A percentile compares a stretch with the other conserved stretches of the same genome.
These are phyloP conservation scores for Inosperma sp. DNA, from an alignment of 768 basidiomycete genomes.

Conservation along the genomic window DNA sequence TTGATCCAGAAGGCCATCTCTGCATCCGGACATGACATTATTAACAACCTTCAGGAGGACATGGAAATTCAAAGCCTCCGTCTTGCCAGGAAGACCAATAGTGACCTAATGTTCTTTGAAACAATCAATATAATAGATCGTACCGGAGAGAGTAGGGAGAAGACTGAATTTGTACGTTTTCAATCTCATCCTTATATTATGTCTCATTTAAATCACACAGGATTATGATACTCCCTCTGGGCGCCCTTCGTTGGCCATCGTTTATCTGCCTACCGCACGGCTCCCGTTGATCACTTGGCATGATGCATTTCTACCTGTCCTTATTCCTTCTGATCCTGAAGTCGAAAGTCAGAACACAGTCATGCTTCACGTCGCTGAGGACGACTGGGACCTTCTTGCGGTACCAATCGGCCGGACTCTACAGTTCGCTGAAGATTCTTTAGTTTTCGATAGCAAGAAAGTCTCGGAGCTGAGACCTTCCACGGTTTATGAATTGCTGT, in stretches of 20 bases:
- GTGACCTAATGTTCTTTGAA: slow-evolving; percentile 25
- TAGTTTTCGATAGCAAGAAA: slow-evolving; percentile 45
- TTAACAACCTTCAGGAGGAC: slow-evolving; percentile 24
- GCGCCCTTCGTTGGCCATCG: slow-evolving; percentile 60
- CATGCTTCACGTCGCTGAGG: slow-evolving; percentile 32
- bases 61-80: slow-evolving; percentile 26
- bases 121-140: slow-evolving; percentile 36
- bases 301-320: slow-evolving; percentile 55
- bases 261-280: slow-evolving; percentile 55
- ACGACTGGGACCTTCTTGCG: slow-evolving; percentile 41
- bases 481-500: slow-evolving; percentile 42
- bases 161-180: slow-evolving; percentile 28
- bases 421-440: slow-evolving; percentile 32
- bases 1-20: slow-evolving; percentile 52
- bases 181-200: slow-evolving; percentile 31
- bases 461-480: slow-evolving; percentile 40
- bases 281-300: slow-evolving; percentile 35
- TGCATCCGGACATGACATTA: slow-evolving; percentile 34
- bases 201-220: slow-evolving; percentile 35
- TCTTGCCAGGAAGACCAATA: slow-evolving; percentile 25
- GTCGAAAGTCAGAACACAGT: slow-evolving; percentile 22
- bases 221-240: slow-evolving; percentile 24
- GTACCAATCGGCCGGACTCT: slow-evolving; percentile 40
- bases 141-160: slow-evolving; percentile 27
- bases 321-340: slow-evolving; percentile 30